Conservation (phyloP, 73 alveolate species). For the Loxodes magnus region DNA sequence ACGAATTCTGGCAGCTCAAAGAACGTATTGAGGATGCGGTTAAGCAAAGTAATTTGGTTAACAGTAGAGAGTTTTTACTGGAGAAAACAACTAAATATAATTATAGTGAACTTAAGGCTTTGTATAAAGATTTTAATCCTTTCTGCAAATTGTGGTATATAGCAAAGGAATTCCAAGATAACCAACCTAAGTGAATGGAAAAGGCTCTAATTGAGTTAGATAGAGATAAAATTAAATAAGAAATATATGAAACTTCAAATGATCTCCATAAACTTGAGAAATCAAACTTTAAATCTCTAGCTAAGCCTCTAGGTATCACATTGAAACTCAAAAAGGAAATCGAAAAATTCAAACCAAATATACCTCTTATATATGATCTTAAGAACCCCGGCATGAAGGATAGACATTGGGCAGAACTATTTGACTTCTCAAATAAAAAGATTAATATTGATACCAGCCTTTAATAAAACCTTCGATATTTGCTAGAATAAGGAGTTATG, state of each 20-base stretch:
- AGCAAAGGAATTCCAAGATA: conserved; percentile 23
- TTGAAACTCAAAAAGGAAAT: conserved; percentile 25
- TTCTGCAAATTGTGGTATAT: conserved; percentile 36
- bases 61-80: conserved; percentile 71
- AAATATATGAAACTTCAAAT: conserved; percentile 48
- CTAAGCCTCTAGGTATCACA: conserved; percentile 19
- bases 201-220: conserved; percentile 29
- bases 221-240: conserved; percentile 29
- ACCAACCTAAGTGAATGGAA: conserved; percentile 28
- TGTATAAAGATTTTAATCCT: conserved; percentile 38
- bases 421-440: too few species aligned
- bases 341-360: conserved; percentile 57
- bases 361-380: conserved; percentile 69
- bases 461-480: conserved; percentile 78
- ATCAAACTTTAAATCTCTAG: conserved; percentile 38
- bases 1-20: conserved; percentile 23
- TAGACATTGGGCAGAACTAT: conserved; percentile 96
- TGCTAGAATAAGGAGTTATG: conserved; percentile 85
- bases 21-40: conserved; percentile 55
- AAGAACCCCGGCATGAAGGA: conserved; percentile 97
- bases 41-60: conserved; percentile 37
- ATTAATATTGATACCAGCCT: conserved; percentile 96
- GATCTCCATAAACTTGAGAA: conserved; percentile 49
- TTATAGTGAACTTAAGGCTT: conserved; percentile 33
- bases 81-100: too few species aligned